These are phyloP conservation scores for Ceratobasidium sp. DNA, from an alignment of 1,284 basidiomycete species.

Conservation along the genomic window DNA sequence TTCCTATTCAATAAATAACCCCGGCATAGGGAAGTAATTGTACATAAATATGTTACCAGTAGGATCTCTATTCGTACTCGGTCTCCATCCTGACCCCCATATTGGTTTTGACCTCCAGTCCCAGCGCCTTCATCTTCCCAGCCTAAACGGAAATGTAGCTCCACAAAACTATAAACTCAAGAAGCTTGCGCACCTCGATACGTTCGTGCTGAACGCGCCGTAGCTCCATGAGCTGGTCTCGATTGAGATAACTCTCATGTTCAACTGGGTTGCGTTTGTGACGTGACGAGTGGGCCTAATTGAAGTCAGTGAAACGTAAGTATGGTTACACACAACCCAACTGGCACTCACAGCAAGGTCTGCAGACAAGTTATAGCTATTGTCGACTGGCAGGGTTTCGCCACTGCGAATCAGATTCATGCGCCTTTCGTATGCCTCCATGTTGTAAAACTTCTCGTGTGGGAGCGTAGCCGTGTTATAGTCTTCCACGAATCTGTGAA, in stretches of 20 bases:
- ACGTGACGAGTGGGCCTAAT: slow-evolving; percentile 62
- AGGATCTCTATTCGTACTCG: background rate
- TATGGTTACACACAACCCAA: background rate
- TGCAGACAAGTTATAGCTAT: slow-evolving; percentile 74
- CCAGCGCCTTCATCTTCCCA: slow-evolving; percentile 80
- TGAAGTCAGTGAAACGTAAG: background rate
- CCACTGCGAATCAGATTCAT: slow-evolving; percentile 84
- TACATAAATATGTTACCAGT: no score
- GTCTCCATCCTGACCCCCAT: slow-evolving; percentile 84
- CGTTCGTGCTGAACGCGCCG: slow-evolving; percentile 82
- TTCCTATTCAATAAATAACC: no score
- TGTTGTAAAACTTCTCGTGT: slow-evolving; percentile 91
- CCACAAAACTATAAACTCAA: background rate
- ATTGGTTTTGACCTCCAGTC: slow-evolving; percentile 80
- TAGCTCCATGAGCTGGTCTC: slow-evolving; percentile 79
- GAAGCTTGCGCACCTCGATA: slow-evolving; percentile 60
- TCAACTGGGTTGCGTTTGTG: slow-evolving; percentile 68
- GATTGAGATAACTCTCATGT: slow-evolving; percentile 73
- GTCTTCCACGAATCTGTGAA: slow-evolving; percentile 65
- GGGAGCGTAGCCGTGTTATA: slow-evolving; percentile 90
- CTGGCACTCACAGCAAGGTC: slow-evolving; percentile 64
- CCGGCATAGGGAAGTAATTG: no score
- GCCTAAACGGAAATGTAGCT: slow-evolving; percentile 54
- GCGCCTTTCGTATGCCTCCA: slow-evolving; percentile 77
- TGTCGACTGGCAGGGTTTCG: slow-evolving; percentile 72